Evolutionary conservation across 805 yeast genomes (phyloP).

Genomic region (Candida insectorum): DNA sequence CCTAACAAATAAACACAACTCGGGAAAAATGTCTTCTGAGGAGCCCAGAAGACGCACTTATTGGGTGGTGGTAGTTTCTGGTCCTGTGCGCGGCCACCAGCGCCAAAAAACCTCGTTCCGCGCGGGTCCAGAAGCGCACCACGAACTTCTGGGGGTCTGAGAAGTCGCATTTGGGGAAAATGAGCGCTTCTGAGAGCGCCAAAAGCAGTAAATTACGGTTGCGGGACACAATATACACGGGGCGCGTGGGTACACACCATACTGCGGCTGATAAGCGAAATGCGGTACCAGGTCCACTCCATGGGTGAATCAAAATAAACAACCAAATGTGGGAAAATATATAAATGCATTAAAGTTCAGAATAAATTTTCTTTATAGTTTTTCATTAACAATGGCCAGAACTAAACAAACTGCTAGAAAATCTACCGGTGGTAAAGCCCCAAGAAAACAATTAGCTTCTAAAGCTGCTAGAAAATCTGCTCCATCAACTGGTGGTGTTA

Average conservation of each 20-base stretch:
- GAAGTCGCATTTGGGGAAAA: too few relatives aligned
- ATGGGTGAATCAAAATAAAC: too few relatives aligned
- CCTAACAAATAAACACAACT: background rate
- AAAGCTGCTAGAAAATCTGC: constrained; percentile 52
- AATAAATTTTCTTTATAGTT: background rate
- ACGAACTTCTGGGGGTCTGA: too few relatives aligned
- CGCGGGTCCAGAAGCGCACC: background rate
- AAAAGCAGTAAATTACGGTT: background rate
- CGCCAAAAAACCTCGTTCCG: background rate
- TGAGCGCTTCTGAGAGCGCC: background rate
- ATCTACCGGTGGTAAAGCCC: constrained; percentile 51
- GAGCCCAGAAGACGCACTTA: too few relatives aligned
- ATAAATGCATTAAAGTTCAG: constrained; percentile 1
- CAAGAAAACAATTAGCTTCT: constrained; percentile 50
- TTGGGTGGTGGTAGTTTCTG: too few relatives aligned
- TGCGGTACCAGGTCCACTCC: too few relatives aligned
- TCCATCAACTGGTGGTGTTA: constrained; percentile 49
- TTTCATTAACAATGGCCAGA: constrained; percentile 39
- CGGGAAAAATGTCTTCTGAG: too few relatives aligned
- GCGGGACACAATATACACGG: background rate
- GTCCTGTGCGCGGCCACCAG: background rate
- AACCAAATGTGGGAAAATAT: too few relatives aligned
- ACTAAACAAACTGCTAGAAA: constrained; percentile 51
- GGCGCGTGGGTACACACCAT: too few relatives aligned
- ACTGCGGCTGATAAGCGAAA: too few relatives aligned